Conservation (phyloP, 2,329 filamentous ascomycete genomes). For the Colletotrichum melonis region DNA sequence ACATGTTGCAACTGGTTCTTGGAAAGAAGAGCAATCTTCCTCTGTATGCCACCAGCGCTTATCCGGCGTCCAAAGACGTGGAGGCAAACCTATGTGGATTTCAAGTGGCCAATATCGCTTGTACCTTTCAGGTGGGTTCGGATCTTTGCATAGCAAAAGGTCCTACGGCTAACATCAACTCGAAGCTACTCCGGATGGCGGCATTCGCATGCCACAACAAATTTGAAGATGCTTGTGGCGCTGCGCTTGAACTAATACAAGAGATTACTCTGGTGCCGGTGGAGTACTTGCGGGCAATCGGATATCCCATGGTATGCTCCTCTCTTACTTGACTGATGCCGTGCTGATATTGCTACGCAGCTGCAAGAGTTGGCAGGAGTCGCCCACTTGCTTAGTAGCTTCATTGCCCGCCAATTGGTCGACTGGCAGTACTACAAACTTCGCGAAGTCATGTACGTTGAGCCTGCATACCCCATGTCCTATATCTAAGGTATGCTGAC, state of each 20-base stretch:
- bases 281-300: slow-evolving; percentile 35
- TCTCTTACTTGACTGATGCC: no score
- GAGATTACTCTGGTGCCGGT: slow-evolving; percentile 33
- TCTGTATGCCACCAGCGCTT: slow-evolving; percentile 17
- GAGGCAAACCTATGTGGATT: slow-evolving; percentile 47
- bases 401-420: slow-evolving; percentile 34
- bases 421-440: slow-evolving; percentile 32
- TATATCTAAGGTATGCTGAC: neutral
- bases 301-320: slow-evolving; percentile 32
- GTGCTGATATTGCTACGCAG: slow-evolving; percentile 8
- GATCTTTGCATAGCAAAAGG: no score
- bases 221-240: slow-evolving; percentile 34
- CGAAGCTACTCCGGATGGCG: slow-evolving; percentile 33
- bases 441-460: slow-evolving; percentile 30
- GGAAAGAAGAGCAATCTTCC: slow-evolving; percentile 23
- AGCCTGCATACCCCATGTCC: neutral
- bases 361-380: slow-evolving; percentile 36
- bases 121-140: slow-evolving; percentile 43
- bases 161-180: neutral
- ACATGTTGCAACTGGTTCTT: slow-evolving; percentile 24
- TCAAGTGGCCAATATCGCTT: slow-evolving; percentile 50
- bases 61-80: slow-evolving; percentile 22
- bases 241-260: slow-evolving; percentile 29
- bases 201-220: slow-evolving; percentile 35
- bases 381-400: slow-evolving; percentile 35